Base-by-base conservation (phyloP, 2,329 filamentous ascomycete genomes). In the Colletotrichum aenigma region DNA sequence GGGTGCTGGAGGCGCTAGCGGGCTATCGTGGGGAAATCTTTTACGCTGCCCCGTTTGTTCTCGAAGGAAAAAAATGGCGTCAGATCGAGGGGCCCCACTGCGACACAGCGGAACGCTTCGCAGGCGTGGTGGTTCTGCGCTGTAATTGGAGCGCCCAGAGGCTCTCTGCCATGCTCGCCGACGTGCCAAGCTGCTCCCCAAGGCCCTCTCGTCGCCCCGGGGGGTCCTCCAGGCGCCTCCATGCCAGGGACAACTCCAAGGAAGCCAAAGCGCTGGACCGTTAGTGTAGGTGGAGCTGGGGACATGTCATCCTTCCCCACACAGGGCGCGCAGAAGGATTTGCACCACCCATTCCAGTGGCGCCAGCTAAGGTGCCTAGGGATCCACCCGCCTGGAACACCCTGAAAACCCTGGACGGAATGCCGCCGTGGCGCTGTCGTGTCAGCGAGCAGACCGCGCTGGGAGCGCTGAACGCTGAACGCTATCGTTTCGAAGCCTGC, bases 11-110 rank as follows among this genome's bases (percentile, higher is more conserved):
- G 55, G 34, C 26, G 18, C 30, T 38, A 38, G 36, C 64, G 43
- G 64, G 64, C 52, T 69, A 60, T 76, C 70, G 70, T 76, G 74
- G 70, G 74, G 74, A 65, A 73, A 69, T 68, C 64, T 68, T 43
- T 72, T 26, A n/a, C 21, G 18, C 24, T 28, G 64, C 56, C 65
- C 74, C 74, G 60, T 76, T 71, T 74, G 64, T 76, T 76, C 74
- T 76, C 74, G 70, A 76, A 76, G 65, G 65, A 48, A 74, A 69
- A 74, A 74, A 58, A 76, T 74, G 70, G 70, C 64, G 74, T 76
- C 74, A 74, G 70, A 74, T 76, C 74, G 58, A 38, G 48, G 34
- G 16, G 16, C 66, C 61, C 69, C 73, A 70, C 43, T 58, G 6
- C 21, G 16, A 58, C 16, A 56, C 64, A 52, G 43, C 36, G 58